Base-by-base conservation (phyloP, 441 rosid genomes). In the Syzygium malaccense region DNA sequence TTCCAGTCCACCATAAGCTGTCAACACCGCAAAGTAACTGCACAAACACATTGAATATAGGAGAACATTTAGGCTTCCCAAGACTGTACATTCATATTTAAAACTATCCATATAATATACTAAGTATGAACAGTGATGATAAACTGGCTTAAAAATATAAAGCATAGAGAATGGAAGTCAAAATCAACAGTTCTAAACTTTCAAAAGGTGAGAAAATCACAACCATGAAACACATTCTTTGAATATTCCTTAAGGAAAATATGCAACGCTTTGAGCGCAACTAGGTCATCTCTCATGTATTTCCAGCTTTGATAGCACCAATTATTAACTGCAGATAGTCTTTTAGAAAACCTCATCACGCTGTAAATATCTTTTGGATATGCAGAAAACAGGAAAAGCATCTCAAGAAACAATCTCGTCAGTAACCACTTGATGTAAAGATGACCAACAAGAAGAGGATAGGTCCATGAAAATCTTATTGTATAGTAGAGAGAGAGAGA, bases 1-100 rank as follows among this genome's bases (percentile, higher is more conserved):
- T 94, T 95, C 96, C 92, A 97, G 93, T 87, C 96, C 97, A 90
- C 98, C 98, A 91, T 93, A 96, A 85, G 99, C 99, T 94, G 94
- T 95, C 91, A 95, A 92, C 91, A 97, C 97, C 85, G 98, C 97
- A 92, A 93, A 97, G 93, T 97, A 97, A 91, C 99, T 97, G 96
- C 87, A 75, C 83, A 75, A 75, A 41, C 89, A 91, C 78, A 55
- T 64, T 85, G 71, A 53, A 92, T 71, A 84, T 55, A 88, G 68
- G 80, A 89, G 86, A 75, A 79, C 78, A 89, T 90, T 91, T 87
- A 75, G 51, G 51, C 17, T 75, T 75, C 83, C 51, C n/a, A 37
- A 75, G 51, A 75, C 51, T 23, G n/a, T 11, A 23, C 51, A 41
- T 41, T 41, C 51, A 75, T 41, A 41, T 75, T 75, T 37, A 75